A percentile compares a stretch with the other conserved stretches of the same genome.
phyloP scores from a whole-genome alignment of 192 early-diverging fungal genomes.

The Nowakowskiella sp. region DNA sequence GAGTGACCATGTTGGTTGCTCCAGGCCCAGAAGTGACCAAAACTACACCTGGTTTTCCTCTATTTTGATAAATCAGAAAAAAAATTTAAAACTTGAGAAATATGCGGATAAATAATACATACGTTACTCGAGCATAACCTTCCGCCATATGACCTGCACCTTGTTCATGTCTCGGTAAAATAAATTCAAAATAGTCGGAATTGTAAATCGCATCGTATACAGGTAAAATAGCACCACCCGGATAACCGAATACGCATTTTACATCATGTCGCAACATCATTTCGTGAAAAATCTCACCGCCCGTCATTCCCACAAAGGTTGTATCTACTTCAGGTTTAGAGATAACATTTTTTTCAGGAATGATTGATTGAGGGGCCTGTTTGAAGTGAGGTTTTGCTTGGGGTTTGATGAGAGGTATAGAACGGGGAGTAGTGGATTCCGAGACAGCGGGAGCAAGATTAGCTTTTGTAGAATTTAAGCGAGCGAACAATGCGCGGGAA shows the following conservation, averaged over 20 bases:
- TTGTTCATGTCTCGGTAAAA: constrained; percentile 95
- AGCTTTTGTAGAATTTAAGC: too few species aligned
- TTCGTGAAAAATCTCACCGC: constrained; percentile 97
- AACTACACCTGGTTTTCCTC: constrained; percentile 69
- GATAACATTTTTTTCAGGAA: too few species aligned
- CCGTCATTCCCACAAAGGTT: constrained; percentile 91
- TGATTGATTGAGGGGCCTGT: too few species aligned
- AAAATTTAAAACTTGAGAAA: neutral
- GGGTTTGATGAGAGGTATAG: too few species aligned
- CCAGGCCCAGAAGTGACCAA: constrained; percentile 92
- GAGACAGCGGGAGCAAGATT: too few species aligned
- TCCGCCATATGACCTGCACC: constrained; percentile 99
- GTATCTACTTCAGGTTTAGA: constrained; percentile 52
- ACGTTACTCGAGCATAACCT: constrained; percentile 87
- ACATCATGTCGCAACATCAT: constrained; percentile 95
- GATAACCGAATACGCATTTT: constrained; percentile 94
- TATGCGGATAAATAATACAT: constrained; percentile 14
- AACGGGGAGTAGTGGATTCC: too few species aligned
- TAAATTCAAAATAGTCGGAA: constrained; percentile 90
- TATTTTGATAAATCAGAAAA: constrained; percentile 24
- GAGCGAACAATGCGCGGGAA: too few species aligned
- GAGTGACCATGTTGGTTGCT: constrained; percentile 94
- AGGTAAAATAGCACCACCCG: constrained; percentile 95
- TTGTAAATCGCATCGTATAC: constrained; percentile 98
- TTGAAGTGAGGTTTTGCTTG: too few species aligned